phyloP scores from a whole-genome alignment of 2,329 filamentous ascomycete species.

The Paraphaeosphaeria sporulosa region DNA sequence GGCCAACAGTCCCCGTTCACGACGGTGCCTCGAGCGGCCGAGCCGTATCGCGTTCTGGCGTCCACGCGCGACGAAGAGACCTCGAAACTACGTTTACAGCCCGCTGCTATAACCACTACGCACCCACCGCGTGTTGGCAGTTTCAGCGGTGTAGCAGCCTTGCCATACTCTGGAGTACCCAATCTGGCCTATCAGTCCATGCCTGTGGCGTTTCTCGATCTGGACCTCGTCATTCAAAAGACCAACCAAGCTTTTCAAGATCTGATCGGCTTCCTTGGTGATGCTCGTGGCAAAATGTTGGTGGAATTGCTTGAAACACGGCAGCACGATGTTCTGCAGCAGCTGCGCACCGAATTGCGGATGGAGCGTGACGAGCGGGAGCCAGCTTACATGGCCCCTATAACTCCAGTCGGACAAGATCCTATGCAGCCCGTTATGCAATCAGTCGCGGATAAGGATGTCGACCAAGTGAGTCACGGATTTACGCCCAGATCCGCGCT shows the following conservation, averaged over 20 bases:
- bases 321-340: constrained; percentile 53
- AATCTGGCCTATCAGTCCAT: constrained; percentile 38
- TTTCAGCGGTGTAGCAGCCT: constrained; percentile 25
- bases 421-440: constrained; percentile 52
- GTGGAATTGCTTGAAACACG: constrained; percentile 53
- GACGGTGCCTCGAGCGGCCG: constrained; percentile 31
- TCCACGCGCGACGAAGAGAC: constrained; percentile 28
- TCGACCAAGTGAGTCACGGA: constrained; percentile 54
- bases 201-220: constrained; percentile 54
- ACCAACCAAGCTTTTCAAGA: constrained; percentile 55
- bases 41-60: constrained; percentile 31
- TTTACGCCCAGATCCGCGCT: constrained; percentile 52
- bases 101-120: constrained; percentile 23
- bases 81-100: constrained; percentile 24
- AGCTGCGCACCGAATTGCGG: constrained; percentile 54
- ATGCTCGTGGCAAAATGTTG: constrained; percentile 51
- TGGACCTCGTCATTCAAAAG: constrained; percentile 57
- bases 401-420: constrained; percentile 53
- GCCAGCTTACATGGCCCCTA: constrained; percentile 60
- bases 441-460: constrained; percentile 51
- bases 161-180: constrained; percentile 33
- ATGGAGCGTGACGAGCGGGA: constrained; percentile 57
- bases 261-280: constrained; percentile 49
- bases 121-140: constrained; percentile 26
- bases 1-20: constrained; percentile 32